Conservation (phyloP, 2,329 filamentous ascomycete genomes). For the Penicillium sclerotiorum region DNA sequence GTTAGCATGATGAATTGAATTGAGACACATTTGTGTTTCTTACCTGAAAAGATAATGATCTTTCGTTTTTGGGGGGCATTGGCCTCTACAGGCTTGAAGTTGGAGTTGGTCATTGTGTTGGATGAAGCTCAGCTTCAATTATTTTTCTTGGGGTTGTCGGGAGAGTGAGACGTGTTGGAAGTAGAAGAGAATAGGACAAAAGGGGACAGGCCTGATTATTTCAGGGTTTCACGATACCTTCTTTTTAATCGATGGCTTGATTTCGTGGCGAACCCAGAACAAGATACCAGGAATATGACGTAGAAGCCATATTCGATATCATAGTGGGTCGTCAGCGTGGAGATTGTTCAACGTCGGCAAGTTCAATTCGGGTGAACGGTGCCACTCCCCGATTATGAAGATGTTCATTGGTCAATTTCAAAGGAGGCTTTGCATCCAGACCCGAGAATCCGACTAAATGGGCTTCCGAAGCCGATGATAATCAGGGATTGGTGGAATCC, state of each 20-base stretch:
- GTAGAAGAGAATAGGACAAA: conserved; percentile 1
- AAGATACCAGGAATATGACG: conserved; percentile 19
- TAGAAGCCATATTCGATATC: conserved; percentile 14
- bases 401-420: conserved; percentile 3
- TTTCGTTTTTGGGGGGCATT: conserved; percentile 39
- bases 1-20: not conserved
- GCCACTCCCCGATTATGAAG: conserved; percentile 3
- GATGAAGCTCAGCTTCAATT: too few species aligned
- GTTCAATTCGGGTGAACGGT: not conserved
- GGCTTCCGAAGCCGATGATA: conserved; percentile 8
- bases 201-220: not conserved
- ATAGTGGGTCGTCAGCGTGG: conserved; percentile 15
- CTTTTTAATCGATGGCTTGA: not conserved
- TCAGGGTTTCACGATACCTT: not conserved
- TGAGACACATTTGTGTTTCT: not conserved
- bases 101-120: conserved; percentile 19
- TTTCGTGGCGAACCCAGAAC: conserved; percentile 17
- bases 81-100: conserved; percentile 15
- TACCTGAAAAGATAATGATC: conserved; percentile 52
- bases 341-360: not conserved
- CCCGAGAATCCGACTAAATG: conserved; percentile 6
- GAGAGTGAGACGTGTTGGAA: not conserved
- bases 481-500: conserved; percentile 7
- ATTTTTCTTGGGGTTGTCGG: too few species aligned
- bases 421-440: not conserved